These are phyloP conservation scores for Acanthamoeba culbertsoni DNA, from an alignment of 208 protist species.

Conservation along the genomic window DNA sequence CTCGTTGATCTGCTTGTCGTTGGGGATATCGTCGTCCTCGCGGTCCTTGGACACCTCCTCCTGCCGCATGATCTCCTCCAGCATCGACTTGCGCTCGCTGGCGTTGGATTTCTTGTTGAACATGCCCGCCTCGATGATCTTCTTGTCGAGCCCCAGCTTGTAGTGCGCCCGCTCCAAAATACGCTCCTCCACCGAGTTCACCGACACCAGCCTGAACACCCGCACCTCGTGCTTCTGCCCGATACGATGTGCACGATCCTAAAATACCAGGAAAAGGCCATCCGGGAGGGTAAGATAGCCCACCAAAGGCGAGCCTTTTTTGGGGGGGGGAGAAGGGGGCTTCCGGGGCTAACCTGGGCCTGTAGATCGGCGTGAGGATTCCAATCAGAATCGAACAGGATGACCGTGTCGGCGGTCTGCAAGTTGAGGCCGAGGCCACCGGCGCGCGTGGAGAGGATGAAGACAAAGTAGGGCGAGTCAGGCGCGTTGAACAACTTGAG, in stretches of 20 bases:
- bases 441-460: slow-evolving; percentile 80
- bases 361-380: slow-evolving; percentile 85
- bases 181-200: slow-evolving; percentile 76
- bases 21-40: slow-evolving; percentile 61
- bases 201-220: slow-evolving; percentile 78
- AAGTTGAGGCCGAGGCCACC: slow-evolving; percentile 84
- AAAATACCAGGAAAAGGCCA: background rate
- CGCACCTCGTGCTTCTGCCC: slow-evolving; percentile 83
- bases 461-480: slow-evolving; percentile 72
- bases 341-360: no score
- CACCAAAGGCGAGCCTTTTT: no score
- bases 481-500: slow-evolving; percentile 76
- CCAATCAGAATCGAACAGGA: slow-evolving; percentile 85
- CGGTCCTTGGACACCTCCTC: slow-evolving; percentile 58
- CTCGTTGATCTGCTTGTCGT: slow-evolving; percentile 68
- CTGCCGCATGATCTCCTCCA: slow-evolving; percentile 66
- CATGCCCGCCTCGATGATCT: slow-evolving; percentile 84
- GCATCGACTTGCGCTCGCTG: slow-evolving; percentile 67
- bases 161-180: slow-evolving; percentile 78
- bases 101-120: slow-evolving; percentile 80
- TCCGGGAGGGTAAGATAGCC: background rate
- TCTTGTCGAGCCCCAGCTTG: slow-evolving; percentile 82
- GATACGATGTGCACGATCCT: slow-evolving; percentile 81
- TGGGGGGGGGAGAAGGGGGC: no score
- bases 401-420: slow-evolving; percentile 84